A percentile compares a stretch with the other conserved stretches of the same genome.
Evolutionary conservation across 164 flowering plant genomes (phyloP).

Genomic region (Cinnamomum chago): DNA sequence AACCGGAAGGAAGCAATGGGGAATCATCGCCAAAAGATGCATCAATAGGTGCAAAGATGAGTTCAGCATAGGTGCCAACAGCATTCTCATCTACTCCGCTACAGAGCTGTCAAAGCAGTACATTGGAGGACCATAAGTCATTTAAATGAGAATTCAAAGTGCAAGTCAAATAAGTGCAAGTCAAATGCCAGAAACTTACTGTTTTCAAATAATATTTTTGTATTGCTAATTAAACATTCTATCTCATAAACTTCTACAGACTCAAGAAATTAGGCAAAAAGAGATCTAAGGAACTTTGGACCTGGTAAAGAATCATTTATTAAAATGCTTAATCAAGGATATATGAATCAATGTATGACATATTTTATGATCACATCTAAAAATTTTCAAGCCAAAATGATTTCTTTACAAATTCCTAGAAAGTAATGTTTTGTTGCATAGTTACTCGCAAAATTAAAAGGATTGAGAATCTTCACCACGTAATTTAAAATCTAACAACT

Average conservation of each 20-base stretch:
- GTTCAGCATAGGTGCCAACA: slow-evolving; percentile 87
- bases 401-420: not conserved
- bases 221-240: no score
- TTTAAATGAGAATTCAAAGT: not conserved
- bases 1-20: slow-evolving; percentile 96
- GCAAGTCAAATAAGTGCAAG: not conserved
- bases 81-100: slow-evolving; percentile 97
- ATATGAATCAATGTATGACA: not conserved
- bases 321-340: not conserved
- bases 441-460: not conserved
- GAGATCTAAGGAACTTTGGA: no score
- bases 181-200: not conserved
- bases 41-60: slow-evolving; percentile 96
- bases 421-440: not conserved
- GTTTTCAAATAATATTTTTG: not conserved
- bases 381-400: not conserved
- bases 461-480: no score
- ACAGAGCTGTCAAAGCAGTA: slow-evolving; percentile 50
- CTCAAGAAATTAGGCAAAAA: no score
- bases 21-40: slow-evolving; percentile 95
- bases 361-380: not conserved
- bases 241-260: no score
- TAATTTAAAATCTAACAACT: no score
- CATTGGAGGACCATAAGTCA: not conserved
- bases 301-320: no score